phyloP scores from a whole-genome alignment of 805 yeast genomes.

The Schwanniomyces pseudopolymorphus region DNA sequence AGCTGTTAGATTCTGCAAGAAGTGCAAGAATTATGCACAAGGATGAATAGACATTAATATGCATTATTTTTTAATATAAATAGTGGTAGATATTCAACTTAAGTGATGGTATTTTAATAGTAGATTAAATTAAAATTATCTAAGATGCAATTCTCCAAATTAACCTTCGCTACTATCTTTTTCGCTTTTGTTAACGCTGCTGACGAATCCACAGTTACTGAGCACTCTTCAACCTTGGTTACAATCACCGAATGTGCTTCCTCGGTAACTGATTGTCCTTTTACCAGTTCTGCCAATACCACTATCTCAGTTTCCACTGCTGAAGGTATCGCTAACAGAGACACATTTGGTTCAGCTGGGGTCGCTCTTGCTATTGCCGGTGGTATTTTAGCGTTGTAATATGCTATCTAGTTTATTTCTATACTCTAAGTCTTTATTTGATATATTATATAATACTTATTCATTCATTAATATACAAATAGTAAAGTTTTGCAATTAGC shows the following conservation, averaged over 20 bases:
- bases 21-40: too few relatives aligned
- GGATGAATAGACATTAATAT: not conserved
- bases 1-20: too few relatives aligned
- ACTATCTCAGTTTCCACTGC: slow-evolving; percentile 9
- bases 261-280: slow-evolving; percentile 2
- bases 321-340: slow-evolving; percentile 6
- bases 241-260: slow-evolving; percentile 3
- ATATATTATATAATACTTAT: too few relatives aligned
- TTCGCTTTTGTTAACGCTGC: not conserved
- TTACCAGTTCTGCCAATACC: not conserved
- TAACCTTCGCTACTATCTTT: not conserved
- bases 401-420: not conserved
- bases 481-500: not conserved
- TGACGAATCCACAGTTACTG: not conserved
- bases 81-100: too few relatives aligned
- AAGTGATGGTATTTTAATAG: not conserved
- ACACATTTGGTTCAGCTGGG: slow-evolving; percentile 8
- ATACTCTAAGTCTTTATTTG: too few relatives aligned
- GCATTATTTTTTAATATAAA: too few relatives aligned
- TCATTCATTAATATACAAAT: not conserved
- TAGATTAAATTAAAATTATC: not conserved
- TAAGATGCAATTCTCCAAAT: not conserved
- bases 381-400: slow-evolving; percentile 10
- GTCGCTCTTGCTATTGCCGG: slow-evolving; percentile 12
- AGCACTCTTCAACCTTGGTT: slow-evolving; percentile 4